Conservation (phyloP, 192 early-diverging fungal species). For the Phycomyces blakesleeanus region DNA sequence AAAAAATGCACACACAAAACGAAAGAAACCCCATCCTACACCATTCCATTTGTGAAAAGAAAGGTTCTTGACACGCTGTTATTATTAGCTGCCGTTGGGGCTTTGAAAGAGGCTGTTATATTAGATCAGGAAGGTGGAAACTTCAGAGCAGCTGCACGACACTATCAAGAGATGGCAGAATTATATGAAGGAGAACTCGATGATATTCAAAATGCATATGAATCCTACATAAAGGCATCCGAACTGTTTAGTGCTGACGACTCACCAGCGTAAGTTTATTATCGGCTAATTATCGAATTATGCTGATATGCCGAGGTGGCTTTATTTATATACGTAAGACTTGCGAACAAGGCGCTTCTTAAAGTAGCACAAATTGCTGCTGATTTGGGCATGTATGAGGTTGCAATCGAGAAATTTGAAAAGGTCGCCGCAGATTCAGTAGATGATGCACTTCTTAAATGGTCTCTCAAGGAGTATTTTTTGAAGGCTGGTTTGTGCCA, state of each 20-base stretch:
- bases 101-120: conserved; percentile 73
- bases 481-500: conserved; percentile 94
- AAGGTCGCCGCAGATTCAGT: conserved; percentile 74
- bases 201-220: conserved; percentile 80
- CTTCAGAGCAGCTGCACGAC: conserved; percentile 87
- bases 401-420: conserved; percentile 91
- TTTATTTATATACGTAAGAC: conserved; percentile 42
- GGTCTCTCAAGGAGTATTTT: conserved; percentile 95
- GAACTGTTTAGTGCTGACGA: conserved; percentile 94
- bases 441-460: conserved; percentile 90
- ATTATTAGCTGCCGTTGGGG: conserved; percentile 52
- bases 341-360: conserved; percentile 85
- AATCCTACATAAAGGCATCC: conserved; percentile 86
- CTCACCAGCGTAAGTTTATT: conserved; percentile 69
- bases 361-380: conserved; percentile 92
- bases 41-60: too few relatives aligned
- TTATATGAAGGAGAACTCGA: conserved; percentile 57
- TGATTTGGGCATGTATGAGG: conserved; percentile 82
- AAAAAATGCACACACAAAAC: neutral
- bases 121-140: conserved; percentile 82
- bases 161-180: conserved; percentile 91
- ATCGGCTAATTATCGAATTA: too few relatives aligned
- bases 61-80: too few relatives aligned
- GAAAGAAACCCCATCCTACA: neutral
- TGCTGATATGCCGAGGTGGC: too few relatives aligned